Evolutionary conservation across 2,329 filamentous ascomycete species (phyloP), one percentile per base, ranked within the genome.

Genomic region (Cucurbitaria berberidis): DNA sequence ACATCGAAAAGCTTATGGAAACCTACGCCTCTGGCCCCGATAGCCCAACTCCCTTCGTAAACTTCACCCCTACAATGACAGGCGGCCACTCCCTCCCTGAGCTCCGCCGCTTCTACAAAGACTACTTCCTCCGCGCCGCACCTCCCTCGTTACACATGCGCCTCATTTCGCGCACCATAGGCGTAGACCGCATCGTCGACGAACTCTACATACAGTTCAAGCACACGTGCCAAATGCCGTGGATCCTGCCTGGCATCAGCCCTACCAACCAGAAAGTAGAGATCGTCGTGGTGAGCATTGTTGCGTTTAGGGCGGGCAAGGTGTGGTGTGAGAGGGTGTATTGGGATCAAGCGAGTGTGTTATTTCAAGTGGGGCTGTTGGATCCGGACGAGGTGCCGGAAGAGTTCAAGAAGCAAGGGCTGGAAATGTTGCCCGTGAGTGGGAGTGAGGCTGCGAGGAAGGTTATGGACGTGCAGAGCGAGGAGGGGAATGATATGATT

Each of bases 271-370:
- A 81, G 48, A 77, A 78, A 36, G 82, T 87, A 1, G 83, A 87
- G 63, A 76, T 85, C 3, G 78, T 83, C 0, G 68, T 87, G 1
- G 81, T 87, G 1, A 82, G 77, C 46, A 81, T 87, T 8, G 83
- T 86, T 2, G 79, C 79, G 26, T 74, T 86, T 47, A 72, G 82
- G 13, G 82, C 76, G 0, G 81, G 80, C 0, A 81, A 80, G 57
- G 68, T 86, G 11, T 83, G 80, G 68, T 81, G 79, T 16, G 84
- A 87, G 66, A 78, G 85, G 45, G 71, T 85, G 3, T 86, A 86
- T 64, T 87, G 84, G 84, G 84, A 86, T 60, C 84, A 87, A 61
- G 84, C 84, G 9, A 82, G 77, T 42, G 84, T 86, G 7, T 67
- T 87, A 13, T 81, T 86, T 39, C 84, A 86, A 64, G 74, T 84